Conservation (phyloP, 768 basidiomycete genomes). For the Collybiopsis luxurians region DNA sequence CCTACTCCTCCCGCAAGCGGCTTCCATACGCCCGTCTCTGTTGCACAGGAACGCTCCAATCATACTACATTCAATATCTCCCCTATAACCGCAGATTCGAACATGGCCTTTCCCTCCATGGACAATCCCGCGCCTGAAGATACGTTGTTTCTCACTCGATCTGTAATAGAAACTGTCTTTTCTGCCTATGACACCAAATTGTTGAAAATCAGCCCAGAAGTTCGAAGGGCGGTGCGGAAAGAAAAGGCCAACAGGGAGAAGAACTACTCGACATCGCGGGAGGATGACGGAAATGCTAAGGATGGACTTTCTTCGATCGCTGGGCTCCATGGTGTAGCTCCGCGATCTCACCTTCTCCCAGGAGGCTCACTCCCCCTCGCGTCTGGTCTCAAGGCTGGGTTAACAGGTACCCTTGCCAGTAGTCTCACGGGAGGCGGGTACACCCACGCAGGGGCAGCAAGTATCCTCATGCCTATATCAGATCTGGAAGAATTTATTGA, state of each 20-base stretch:
- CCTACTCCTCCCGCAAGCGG: conserved; percentile 1
- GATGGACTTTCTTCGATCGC: conserved; percentile 2
- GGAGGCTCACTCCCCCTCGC: conserved; percentile 4
- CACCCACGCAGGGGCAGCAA: conserved; percentile 30
- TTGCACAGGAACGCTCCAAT: background rate
- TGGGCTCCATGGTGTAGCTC: background rate
- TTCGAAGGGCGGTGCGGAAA: conserved; percentile 5
- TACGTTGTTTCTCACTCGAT: conserved; percentile 35
- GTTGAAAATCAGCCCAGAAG: background rate
- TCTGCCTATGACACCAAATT: conserved; percentile 45
- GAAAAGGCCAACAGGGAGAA: conserved; percentile 2
- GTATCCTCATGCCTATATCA: conserved; percentile 42
- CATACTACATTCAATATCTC: background rate
- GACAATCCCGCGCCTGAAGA: conserved; percentile 15
- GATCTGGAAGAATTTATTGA: conserved; percentile 55
- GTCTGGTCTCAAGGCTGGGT: conserved; percentile 1
- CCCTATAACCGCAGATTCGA: background rate
- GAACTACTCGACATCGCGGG: background rate
- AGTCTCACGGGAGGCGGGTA: conserved; percentile 18
- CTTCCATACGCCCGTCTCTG: conserved; percentile 6
- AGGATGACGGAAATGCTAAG: background rate
- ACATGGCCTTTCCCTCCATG: conserved; percentile 12
- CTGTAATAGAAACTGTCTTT: conserved; percentile 45
- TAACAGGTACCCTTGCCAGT: background rate
- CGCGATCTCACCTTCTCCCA: background rate